These are phyloP conservation scores for Ramalina intermedia DNA, from an alignment of 495 filamentous ascomycete genomes.

Conservation along the genomic window DNA sequence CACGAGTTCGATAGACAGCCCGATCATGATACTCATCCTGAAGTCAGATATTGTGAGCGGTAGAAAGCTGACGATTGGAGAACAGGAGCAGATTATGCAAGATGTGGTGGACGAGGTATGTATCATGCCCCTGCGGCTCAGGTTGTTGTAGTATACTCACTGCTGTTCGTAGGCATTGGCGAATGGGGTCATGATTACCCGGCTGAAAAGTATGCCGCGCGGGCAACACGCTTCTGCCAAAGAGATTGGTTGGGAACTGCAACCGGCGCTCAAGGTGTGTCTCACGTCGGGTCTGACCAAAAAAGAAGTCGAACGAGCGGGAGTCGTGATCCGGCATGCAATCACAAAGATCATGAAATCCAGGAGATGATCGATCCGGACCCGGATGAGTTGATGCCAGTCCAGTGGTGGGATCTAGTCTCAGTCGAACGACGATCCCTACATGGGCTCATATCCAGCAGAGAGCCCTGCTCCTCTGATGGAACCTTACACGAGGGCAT, in stretches of 20 bases:
- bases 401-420: too few relatives aligned
- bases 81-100: slow-evolving; percentile 75
- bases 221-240: slow-evolving; percentile 43
- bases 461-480: too few relatives aligned
- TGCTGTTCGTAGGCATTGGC: slow-evolving; percentile 41
- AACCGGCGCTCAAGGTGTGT: slow-evolving; percentile 79
- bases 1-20: slow-evolving; percentile 72
- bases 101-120: slow-evolving; percentile 88
- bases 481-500: too few relatives aligned
- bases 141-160: background rate
- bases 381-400: too few relatives aligned
- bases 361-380: slow-evolving; percentile 25
- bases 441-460: too few relatives aligned
- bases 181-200: slow-evolving; percentile 77
- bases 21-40: slow-evolving; percentile 69
- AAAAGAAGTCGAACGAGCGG: slow-evolving; percentile 91
- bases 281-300: slow-evolving; percentile 72
- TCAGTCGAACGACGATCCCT: too few relatives aligned
- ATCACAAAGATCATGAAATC: slow-evolving; percentile 73
- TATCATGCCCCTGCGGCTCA: background rate
- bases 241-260: slow-evolving; percentile 44
- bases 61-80: slow-evolving; percentile 47
- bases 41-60: slow-evolving; percentile 70
- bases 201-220: slow-evolving; percentile 62
- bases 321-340: slow-evolving; percentile 74